phyloP scores from a whole-genome alignment of 2,329 filamentous ascomycete species.

The Trichoderma sp. region DNA sequence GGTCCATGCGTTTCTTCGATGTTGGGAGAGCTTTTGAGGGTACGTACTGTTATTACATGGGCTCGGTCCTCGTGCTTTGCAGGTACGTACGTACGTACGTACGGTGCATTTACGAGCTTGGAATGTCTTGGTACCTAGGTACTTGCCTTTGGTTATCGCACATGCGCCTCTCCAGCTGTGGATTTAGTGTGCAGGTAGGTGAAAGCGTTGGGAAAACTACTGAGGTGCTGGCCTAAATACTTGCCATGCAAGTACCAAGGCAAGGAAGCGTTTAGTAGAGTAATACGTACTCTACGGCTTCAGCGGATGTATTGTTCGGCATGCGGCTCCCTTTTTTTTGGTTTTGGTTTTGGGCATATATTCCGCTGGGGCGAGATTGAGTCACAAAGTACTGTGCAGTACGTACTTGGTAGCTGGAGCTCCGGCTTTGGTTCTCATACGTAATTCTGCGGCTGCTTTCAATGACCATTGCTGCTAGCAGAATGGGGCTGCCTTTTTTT shows the following conservation, averaged over 20 bases:
- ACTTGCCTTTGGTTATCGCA: neutral
- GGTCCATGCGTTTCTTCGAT: neutral
- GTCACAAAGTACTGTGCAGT: neutral
- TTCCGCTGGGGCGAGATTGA: neutral
- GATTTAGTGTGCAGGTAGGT: neutral
- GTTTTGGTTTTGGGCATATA: neutral
- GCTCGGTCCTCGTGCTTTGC: neutral
- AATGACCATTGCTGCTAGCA: neutral
- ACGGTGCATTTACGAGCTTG: neutral
- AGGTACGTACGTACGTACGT: neutral
- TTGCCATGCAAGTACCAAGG: too few relatives aligned
- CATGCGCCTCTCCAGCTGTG: neutral
- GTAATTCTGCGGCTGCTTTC: neutral
- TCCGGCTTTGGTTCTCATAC: neutral
- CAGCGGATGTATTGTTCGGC: slow-evolving; percentile 1
- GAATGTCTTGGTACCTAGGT: neutral
- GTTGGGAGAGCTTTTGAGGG: neutral
- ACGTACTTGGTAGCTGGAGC: neutral
- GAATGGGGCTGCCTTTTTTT: neutral
- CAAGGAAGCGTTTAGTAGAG: too few relatives aligned
- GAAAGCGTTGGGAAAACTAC: neutral
- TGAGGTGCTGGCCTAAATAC: too few relatives aligned
- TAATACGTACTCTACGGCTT: neutral
- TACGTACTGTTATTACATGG: neutral
- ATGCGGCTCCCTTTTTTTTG: neutral